Percentiles rank a stretch among this genome's conserved stretches.
These are phyloP conservation scores for Paraconiothyrium brasiliense DNA, from an alignment of 2,329 filamentous ascomycete genomes.

Conservation along the genomic window DNA sequence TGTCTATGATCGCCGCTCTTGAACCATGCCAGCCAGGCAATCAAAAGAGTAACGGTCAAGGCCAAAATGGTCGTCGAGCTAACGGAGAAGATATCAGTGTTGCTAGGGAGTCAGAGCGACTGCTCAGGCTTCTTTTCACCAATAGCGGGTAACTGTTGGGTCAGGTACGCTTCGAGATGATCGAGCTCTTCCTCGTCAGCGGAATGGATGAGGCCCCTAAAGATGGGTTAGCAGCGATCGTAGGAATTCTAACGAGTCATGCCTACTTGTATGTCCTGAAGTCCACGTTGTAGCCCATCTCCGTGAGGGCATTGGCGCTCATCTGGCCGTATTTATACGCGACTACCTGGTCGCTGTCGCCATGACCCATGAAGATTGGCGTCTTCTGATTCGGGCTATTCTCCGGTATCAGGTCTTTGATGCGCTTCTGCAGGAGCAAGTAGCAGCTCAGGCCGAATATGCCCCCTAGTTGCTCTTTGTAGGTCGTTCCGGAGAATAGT, in stretches of 20 bases:
- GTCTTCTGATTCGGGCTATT: constrained; percentile 74
- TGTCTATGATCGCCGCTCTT: constrained; percentile 17
- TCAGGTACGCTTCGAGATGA: constrained; percentile 75
- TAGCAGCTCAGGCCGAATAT: constrained; percentile 88
- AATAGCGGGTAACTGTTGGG: constrained; percentile 60
- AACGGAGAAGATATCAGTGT: constrained; percentile 13
- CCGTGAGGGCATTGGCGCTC: constrained; percentile 73
- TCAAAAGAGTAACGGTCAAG: constrained; percentile 32
- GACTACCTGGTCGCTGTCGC: constrained; percentile 79
- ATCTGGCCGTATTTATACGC: constrained; percentile 72
- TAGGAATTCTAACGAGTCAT: too few species aligned
- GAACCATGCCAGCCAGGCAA: constrained; percentile 41
- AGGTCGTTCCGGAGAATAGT: constrained; percentile 80
- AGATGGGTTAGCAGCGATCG: constrained; percentile 19
- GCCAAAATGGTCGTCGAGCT: constrained; percentile 35
- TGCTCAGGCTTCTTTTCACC: constrained; percentile 46
- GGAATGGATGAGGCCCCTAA: constrained; percentile 76
- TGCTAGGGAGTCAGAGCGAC: constrained; percentile 43
- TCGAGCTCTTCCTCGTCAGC: constrained; percentile 82
- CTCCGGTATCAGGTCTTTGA: constrained; percentile 59
- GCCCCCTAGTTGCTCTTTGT: constrained; percentile 78
- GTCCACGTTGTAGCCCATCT: constrained; percentile 75
- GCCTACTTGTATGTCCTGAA: constrained; percentile 79
- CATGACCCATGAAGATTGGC: constrained; percentile 89
- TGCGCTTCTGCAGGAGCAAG: constrained; percentile 73